Evolutionary conservation across 495 filamentous ascomycete species (phyloP).

Genomic region (Penicillium argentinense): DNA sequence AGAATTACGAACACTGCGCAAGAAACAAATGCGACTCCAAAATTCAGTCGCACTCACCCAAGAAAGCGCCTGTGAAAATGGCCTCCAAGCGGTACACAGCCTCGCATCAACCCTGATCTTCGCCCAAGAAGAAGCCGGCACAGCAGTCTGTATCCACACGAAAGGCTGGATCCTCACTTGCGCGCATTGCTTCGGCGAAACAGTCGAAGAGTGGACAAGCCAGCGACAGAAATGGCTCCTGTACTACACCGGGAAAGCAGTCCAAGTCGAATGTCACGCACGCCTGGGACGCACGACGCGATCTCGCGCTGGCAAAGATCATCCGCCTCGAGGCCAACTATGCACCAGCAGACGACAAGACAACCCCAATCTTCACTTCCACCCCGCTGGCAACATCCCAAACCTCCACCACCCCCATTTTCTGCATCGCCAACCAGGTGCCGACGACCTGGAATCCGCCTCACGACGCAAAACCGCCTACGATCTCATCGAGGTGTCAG

Average conservation of each 20-base stretch:
- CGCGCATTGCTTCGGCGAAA: constrained; percentile 40
- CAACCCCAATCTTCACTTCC: not conserved
- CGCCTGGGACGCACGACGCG: constrained; percentile 35
- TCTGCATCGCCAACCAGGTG: constrained; percentile 46
- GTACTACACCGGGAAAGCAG: constrained; percentile 33
- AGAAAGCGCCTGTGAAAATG: not conserved
- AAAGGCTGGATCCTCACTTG: constrained; percentile 45
- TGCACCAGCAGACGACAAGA: not conserved
- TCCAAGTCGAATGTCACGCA: constrained; percentile 34
- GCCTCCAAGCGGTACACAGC: not conserved
- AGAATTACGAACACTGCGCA: constrained; percentile 1
- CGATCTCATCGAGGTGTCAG: constrained; percentile 41
- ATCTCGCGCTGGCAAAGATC: constrained; percentile 42
- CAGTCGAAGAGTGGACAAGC: constrained; percentile 17
- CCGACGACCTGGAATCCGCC: constrained; percentile 43
- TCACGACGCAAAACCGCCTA: constrained; percentile 34
- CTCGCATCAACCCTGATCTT: constrained; percentile 42
- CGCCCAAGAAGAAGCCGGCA: constrained; percentile 47
- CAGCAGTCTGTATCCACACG: constrained; percentile 44
- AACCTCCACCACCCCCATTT: not conserved
- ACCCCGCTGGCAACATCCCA: not conserved
- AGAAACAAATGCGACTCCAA: constrained; percentile 9
- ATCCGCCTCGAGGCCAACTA: constrained; percentile 18
- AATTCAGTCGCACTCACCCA: not conserved
- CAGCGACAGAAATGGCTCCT: constrained; percentile 32